Evolutionary conservation across 345 rosid species (phyloP).

Genomic region (Angophora floribunda): DNA sequence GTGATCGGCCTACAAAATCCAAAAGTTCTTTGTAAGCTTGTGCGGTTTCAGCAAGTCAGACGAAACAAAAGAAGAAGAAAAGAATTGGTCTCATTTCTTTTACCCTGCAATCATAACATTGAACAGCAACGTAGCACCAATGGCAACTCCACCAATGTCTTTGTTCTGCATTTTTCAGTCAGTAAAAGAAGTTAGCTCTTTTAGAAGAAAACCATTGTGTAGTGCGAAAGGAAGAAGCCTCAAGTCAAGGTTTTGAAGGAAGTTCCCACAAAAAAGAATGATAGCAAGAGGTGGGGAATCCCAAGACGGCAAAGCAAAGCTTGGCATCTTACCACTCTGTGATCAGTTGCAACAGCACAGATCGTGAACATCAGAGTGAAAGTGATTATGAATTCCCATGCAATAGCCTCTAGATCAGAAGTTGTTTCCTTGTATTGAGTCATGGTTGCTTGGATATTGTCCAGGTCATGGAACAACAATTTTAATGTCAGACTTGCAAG

Average conservation of each 20-base stretch:
- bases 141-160: slow-evolving; percentile 20
- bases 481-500: slow-evolving; percentile 30
- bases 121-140: slow-evolving; percentile 22
- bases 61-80: neutral
- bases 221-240: neutral
- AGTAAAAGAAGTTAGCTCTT: neutral
- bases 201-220: neutral
- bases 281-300: neutral
- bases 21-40: neutral
- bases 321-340: slow-evolving; percentile 23
- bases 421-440: slow-evolving; percentile 28
- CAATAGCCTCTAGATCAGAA: slow-evolving; percentile 33
- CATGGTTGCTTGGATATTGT: slow-evolving; percentile 1
- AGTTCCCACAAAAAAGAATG: neutral
- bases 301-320: neutral
- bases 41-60: neutral
- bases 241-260: neutral
- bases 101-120: slow-evolving; percentile 41
- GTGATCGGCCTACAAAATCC: slow-evolving; percentile 34
- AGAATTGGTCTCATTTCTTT: neutral
- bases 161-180: slow-evolving; percentile 11
- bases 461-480: slow-evolving; percentile 12
- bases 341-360: slow-evolving; percentile 31
- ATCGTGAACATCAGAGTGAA: slow-evolving; percentile 26
- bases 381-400: slow-evolving; percentile 39